phyloP scores from a whole-genome alignment of 176 grass and related monocot genomes.

The Thinopyrum elongatum region DNA sequence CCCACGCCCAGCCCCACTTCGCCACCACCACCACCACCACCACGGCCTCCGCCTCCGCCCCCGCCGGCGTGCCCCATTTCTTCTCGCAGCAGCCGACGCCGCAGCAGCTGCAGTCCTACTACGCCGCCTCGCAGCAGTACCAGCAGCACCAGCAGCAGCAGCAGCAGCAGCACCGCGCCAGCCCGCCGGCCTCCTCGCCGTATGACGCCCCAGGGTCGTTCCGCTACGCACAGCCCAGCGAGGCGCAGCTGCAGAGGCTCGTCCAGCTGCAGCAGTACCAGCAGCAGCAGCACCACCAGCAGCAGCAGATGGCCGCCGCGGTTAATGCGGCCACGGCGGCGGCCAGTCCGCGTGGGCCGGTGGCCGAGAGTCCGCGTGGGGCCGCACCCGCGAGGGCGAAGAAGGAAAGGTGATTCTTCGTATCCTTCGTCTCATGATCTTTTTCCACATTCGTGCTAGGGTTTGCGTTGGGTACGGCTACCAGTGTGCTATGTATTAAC shows the following conservation, averaged over 20 bases:
- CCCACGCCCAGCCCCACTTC: background rate
- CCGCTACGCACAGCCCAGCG: conserved; percentile 32
- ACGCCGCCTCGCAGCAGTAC: conserved; percentile 49
- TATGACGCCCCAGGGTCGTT: conserved; percentile 11
- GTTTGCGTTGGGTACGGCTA: conserved; percentile 25
- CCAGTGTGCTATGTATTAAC: conserved; percentile 6
- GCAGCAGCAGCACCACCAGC: conserved; percentile 23
- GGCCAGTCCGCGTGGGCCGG: conserved; percentile 38
- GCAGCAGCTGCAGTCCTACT: conserved; percentile 42
- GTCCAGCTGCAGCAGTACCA: conserved; percentile 41
- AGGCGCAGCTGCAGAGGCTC: conserved; percentile 51
- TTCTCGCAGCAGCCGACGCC: conserved; percentile 35
- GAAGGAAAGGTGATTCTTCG: conserved; percentile 41
- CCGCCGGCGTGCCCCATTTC: conserved; percentile 14
- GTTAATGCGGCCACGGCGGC: conserved; percentile 12
- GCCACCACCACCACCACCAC: background rate
- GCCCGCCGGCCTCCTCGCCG: conserved; percentile 24
- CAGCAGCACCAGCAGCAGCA: conserved; percentile 34
- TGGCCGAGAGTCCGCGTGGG: conserved; percentile 47
- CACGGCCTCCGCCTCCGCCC: conserved; percentile 14
- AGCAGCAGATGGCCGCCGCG: conserved; percentile 19
- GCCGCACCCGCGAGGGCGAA: conserved; percentile 23
- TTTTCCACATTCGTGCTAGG: conserved; percentile 22
- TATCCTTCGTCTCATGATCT: background rate
- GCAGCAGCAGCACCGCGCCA: conserved; percentile 39